phyloP scores from a whole-genome alignment of 148 eudicot genomes.

The Selenicereus undatus region DNA sequence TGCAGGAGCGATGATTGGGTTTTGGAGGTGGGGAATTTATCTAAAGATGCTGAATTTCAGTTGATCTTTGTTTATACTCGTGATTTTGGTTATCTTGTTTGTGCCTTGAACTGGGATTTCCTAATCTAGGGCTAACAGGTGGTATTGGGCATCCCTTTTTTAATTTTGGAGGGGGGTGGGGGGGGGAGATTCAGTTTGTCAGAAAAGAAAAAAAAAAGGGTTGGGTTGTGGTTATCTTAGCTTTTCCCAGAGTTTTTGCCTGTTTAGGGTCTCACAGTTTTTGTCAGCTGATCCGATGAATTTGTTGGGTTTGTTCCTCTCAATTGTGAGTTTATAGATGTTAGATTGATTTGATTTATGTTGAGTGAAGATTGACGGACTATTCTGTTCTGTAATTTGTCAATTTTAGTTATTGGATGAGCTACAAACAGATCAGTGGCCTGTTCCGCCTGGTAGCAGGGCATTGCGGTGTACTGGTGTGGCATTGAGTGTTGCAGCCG shows the following conservation, averaged over 20 bases:
- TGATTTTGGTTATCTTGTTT: neutral
- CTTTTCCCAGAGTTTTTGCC: neutral
- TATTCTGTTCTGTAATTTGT: slow-evolving; percentile 11
- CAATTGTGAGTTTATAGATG: neutral
- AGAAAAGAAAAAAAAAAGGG: neutral
- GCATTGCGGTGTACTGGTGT: slow-evolving; percentile 89
- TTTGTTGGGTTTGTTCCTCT: neutral
- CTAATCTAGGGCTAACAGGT: neutral
- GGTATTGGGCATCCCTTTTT: neutral
- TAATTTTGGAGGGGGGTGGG: neutral
- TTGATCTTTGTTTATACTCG: neutral
- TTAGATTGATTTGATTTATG: neutral
- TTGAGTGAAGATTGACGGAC: neutral
- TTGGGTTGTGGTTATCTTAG: neutral
- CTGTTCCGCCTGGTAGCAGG: slow-evolving; percentile 79
- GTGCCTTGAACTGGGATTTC: neutral
- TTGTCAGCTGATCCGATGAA: neutral
- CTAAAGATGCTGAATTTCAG: neutral
- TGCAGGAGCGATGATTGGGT: neutral
- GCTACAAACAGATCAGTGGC: slow-evolving; percentile 85
- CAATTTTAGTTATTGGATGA: slow-evolving; percentile 73
- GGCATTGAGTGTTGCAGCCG: slow-evolving; percentile 84
- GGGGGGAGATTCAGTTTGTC: too few relatives aligned
- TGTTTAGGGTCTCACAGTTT: neutral
- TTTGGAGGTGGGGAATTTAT: neutral